Evolutionary conservation across 345 rosid genomes (phyloP).

Genomic region (Pugionium cornutum): DNA sequence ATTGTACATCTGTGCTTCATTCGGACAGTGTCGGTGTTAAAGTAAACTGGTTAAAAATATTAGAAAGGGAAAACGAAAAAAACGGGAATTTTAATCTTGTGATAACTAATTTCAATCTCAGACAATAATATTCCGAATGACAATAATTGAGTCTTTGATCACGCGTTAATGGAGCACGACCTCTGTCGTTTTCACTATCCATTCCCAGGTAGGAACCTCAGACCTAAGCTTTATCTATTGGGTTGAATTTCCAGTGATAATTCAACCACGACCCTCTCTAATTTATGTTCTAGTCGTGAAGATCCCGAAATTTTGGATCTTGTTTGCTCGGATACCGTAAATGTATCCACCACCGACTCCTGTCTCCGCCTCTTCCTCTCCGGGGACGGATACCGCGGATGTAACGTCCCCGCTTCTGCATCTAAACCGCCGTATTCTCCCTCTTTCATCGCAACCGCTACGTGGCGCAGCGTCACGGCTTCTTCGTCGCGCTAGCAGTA

Average conservation of each 20-base stretch:
- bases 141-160: not conserved
- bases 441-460: conserved; percentile 51
- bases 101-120: not conserved
- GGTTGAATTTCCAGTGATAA: conserved; percentile 7
- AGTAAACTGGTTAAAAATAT: no score
- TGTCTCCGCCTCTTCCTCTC: conserved; percentile 33
- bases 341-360: conserved; percentile 42
- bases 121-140: not conserved
- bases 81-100: not conserved
- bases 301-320: not conserved
- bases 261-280: not conserved
- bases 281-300: not conserved
- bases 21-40: not conserved
- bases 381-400: conserved; percentile 29
- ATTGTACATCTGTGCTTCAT: no score
- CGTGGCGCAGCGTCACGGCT: conserved; percentile 65
- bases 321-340: conserved; percentile 1
- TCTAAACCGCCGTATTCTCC: conserved; percentile 47
- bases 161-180: conserved; percentile 6
- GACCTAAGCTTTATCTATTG: conserved; percentile 13
- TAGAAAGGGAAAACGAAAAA: not conserved
- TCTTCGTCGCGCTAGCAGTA: conserved; percentile 70
- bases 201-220: conserved; percentile 12
- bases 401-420: conserved; percentile 51
- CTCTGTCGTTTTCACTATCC: conserved; percentile 17